Base-by-base conservation (phyloP, 31 red algal genomes). In the Odonthalia washingtoniensis region DNA sequence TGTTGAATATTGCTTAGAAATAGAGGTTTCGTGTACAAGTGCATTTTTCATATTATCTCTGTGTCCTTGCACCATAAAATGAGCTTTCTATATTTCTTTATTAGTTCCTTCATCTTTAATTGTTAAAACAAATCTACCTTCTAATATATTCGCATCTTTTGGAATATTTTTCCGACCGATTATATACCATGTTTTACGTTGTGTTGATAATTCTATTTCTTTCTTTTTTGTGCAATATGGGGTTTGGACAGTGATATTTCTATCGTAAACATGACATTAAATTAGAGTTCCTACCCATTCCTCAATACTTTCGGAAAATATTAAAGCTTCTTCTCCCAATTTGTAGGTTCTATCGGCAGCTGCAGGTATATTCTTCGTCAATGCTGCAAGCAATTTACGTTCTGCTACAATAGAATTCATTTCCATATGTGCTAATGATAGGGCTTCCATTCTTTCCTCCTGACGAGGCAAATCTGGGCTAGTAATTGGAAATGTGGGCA, bases 51-150 rank as follows among this genome's bases (percentile, higher is more conserved):
- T 32, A 5, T 63, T 66, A 5, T 66, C 73, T 16, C 31, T 38
- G 39, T 78, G 61, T 2, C 85, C 38, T 80, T 80, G 85, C 5
- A 41, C 75, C 3, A 89, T 69, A 46, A 79, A 89, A 39, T 35
- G 42, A 44, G 75, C 85, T 46, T 89, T 89, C 66, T 49, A 72
- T 31, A 80, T 65, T 72, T 70, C 75, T 1, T 40, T 80, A 1
- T 80, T 35, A 6, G 83, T 80, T 18, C 42, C 85, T 30, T 39
- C 61, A 42, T 89, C 63, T 70, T 89, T 89, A 14, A 89, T 26
- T 2, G 57, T 37, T 1, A 89, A 40, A 1, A 76, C 34, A 80
- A 89, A 89, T 18, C 41, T 30, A 33, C 85, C 85, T 36, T 75
- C 44, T 2, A 78, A n/a, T n/a, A n/a, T n/a, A n/a, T n/a, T n/a